Conservation (phyloP, 2,329 filamentous ascomycete genomes). For the Penicillium brevicompactum region DNA sequence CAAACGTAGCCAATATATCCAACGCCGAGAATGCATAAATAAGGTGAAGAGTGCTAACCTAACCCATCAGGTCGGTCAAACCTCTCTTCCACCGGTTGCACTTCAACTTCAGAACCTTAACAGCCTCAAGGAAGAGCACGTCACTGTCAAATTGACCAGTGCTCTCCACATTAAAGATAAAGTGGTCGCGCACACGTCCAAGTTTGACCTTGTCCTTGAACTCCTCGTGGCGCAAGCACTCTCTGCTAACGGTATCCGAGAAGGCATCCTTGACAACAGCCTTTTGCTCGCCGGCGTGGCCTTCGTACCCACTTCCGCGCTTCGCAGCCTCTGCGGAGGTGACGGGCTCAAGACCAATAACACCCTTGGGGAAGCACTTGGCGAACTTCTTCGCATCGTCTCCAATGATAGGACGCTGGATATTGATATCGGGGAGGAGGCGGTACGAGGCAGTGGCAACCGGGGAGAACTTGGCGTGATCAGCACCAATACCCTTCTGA, state of each 20-base stretch:
- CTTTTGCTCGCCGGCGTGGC: conserved; percentile 76
- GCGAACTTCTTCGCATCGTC: conserved; percentile 86
- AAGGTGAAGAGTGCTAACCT: conserved; percentile 18
- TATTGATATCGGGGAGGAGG: conserved; percentile 83
- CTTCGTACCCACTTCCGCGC: conserved; percentile 67
- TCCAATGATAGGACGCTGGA: conserved; percentile 80
- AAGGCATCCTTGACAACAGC: conserved; percentile 86
- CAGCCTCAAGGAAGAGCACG: conserved; percentile 85
- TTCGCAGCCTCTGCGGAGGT: conserved; percentile 65
- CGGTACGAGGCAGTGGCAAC: conserved; percentile 94
- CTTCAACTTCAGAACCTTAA: conserved; percentile 84
- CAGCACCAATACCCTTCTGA: conserved; percentile 88
- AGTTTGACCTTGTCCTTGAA: conserved; percentile 96
- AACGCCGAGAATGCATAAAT: conserved; percentile 45
- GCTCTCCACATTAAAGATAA: conserved; percentile 95
- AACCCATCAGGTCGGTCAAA: conserved; percentile 46
- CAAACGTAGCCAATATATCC: conserved; percentile 32
- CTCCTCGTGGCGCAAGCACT: conserved; percentile 87
- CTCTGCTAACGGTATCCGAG: conserved; percentile 92
- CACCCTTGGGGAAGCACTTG: conserved; percentile 83
- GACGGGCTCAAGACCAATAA: conserved; percentile 77
- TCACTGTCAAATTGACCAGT: conserved; percentile 94
- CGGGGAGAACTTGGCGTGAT: conserved; percentile 96
- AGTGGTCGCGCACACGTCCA: conserved; percentile 87
- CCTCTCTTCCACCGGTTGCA: conserved; percentile 56